Conservation (phyloP, 2,329 filamentous ascomycete species). For the Tolypocladium album region DNA sequence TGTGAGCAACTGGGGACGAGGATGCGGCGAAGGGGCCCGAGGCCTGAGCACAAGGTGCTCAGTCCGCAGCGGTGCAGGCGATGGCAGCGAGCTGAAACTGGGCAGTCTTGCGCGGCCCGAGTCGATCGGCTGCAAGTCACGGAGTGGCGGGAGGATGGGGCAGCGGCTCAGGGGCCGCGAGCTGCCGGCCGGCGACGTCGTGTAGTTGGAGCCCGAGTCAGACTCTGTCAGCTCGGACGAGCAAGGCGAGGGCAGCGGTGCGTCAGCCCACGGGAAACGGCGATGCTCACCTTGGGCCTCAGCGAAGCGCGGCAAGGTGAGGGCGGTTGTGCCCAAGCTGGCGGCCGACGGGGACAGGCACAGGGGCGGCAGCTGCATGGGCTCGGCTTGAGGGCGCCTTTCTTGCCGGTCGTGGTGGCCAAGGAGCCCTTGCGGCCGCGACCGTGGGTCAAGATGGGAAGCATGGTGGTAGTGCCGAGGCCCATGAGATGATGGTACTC, state of each 20-base stretch:
- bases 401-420: background rate
- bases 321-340: background rate
- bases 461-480: background rate
- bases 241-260: slow-evolving; percentile 24
- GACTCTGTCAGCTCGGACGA: slow-evolving; percentile 17
- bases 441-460: background rate
- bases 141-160: slow-evolving; percentile 1
- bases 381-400: background rate
- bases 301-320: slow-evolving; percentile 8
- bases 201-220: slow-evolving; percentile 1
- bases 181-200: background rate
- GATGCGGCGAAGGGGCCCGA: background rate
- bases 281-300: slow-evolving; percentile 10
- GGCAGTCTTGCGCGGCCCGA: background rate
- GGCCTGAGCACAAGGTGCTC: background rate
- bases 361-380: slow-evolving; percentile 1
- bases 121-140: background rate
- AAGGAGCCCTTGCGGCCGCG: background rate
- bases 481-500: background rate
- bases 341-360: background rate
- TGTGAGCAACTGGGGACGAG: background rate
- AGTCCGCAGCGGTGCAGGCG: background rate
- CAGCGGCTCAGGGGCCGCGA: background rate
- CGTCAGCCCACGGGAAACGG: slow-evolving; percentile 14
- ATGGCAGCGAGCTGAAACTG: background rate